These are phyloP conservation scores for Yarrowia bubula DNA, from an alignment of 805 yeast genomes.

Conservation along the genomic window DNA sequence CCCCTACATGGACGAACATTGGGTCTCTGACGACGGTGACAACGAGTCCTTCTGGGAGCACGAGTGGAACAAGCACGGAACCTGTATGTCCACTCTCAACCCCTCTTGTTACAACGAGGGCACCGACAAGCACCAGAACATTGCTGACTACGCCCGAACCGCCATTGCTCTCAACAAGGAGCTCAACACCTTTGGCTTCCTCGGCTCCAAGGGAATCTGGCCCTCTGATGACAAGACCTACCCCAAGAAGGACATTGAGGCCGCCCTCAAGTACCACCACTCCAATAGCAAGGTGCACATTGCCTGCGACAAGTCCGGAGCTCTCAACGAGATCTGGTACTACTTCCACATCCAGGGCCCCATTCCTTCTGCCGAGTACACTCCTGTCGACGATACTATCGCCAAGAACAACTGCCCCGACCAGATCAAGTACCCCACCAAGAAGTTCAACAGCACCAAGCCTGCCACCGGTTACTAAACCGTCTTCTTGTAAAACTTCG, in stretches of 20 bases:
- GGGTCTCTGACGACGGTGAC: conserved; percentile 73
- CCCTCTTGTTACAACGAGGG: conserved; percentile 60
- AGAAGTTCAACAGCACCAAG: conserved; percentile 36
- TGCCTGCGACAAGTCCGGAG: conserved; percentile 51
- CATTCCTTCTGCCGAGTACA: conserved; percentile 60
- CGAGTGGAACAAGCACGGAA: conserved; percentile 92
- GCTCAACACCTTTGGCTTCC: conserved; percentile 66
- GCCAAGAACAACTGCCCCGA: conserved; percentile 63
- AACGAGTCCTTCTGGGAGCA: conserved; percentile 80
- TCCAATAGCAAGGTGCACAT: conserved; percentile 56
- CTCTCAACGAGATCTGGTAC: conserved; percentile 73
- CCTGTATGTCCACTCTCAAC: conserved; percentile 78
- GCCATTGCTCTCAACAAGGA: conserved; percentile 56
- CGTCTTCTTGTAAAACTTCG: neutral
- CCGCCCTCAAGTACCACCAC: conserved; percentile 40
- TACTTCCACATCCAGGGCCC: conserved; percentile 75
- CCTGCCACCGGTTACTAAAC: conserved; percentile 2
- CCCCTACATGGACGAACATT: conserved; percentile 53
- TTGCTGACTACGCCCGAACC: conserved; percentile 66
- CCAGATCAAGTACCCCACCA: conserved; percentile 74
- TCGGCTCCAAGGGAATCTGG: conserved; percentile 61
- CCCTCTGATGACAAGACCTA: conserved; percentile 65
- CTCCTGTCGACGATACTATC: conserved; percentile 52
- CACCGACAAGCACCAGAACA: conserved; percentile 42
- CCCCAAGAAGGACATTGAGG: conserved; percentile 44